Base-by-base conservation (phyloP, 371 early-diverging fungal species). In the Saksenaea vasiformis region DNA sequence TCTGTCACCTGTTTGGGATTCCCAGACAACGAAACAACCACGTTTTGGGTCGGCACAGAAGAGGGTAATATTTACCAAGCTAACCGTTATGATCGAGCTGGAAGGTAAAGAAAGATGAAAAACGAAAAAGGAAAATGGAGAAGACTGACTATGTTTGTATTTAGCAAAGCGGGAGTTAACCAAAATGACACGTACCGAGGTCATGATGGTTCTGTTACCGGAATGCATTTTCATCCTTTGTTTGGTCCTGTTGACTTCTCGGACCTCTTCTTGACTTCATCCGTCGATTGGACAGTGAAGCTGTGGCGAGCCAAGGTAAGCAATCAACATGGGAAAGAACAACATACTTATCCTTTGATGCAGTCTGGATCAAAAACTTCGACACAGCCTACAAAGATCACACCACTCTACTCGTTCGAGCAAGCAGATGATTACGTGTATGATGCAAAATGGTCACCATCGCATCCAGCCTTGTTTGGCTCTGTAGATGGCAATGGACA, bases 1-100 rank as follows among this genome's bases (percentile, higher is more conserved):
- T 90, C 96, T 0, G 88, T 95, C 13, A 96, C 98, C 0, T 81
- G 89, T 27, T 69, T 96, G 43, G 96, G 89, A 35, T 96, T 97
- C 83, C 94, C 95, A 15, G 89, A 90, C 67, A 92, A 91, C 69
- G 98, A 98, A 72, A 93, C 95, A 2, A 83, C 94, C 2, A 87
- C 93, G 0, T 97, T 96, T 71, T 92, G 93, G 89, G 92, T 94
- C n/a, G 98, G 98, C 34, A 97, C 97, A 0, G 97, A 97, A 69
- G 97, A 97, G 67, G 98, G 98, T 56, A 84, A 79, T 66, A 82
- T 95, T 0, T 95, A 95, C 69, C 95, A 94, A 71, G 97, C 91
- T 22, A 95, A 93, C 75, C 87, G 97, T 57, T 94, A 93, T 75
- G 98, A 94, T 59, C 87, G 95, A 27, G 97, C 98, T 38, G 96